phyloP scores from a whole-genome alignment of 345 rosid species.

The Ricinus communis region DNA sequence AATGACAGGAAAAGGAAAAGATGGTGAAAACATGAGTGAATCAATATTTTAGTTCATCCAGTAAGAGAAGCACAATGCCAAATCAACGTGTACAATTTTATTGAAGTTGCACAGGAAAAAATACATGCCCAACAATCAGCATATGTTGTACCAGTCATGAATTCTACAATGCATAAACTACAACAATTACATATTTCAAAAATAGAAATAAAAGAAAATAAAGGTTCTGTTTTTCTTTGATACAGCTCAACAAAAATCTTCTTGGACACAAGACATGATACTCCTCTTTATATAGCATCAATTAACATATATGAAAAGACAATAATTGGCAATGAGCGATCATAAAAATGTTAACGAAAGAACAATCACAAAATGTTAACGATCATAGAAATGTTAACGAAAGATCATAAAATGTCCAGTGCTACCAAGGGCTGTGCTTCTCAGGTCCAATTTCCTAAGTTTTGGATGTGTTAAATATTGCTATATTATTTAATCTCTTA shows the following conservation, averaged over 20 bases:
- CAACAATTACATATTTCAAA: conserved; percentile 45
- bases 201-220: conserved; percentile 15
- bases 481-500: no score
- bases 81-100: conserved; percentile 35
- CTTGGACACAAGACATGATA: conserved; percentile 25
- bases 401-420: conserved; percentile 34
- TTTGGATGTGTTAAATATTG: no score
- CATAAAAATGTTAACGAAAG: conserved; percentile 33
- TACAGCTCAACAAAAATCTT: conserved; percentile 36
- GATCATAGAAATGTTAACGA: conserved; percentile 50
- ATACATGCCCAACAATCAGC: conserved; percentile 47
- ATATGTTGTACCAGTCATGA: conserved; percentile 41
- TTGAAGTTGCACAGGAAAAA: conserved; percentile 41
- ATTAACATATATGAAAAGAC: conserved; percentile 31
- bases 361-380: no score
- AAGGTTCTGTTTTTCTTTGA: conserved; percentile 27
- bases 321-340: conserved; percentile 33
- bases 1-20: neutral
- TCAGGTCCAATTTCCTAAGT: no score
- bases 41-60: neutral
- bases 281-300: conserved; percentile 33
- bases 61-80: conserved; percentile 6
- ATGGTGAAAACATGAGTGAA: neutral
- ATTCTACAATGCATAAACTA: conserved; percentile 45
- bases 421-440: no score